Evolutionary conservation across 306 rosid genomes (phyloP).

Genomic region (Phaseolus lunatus): DNA sequence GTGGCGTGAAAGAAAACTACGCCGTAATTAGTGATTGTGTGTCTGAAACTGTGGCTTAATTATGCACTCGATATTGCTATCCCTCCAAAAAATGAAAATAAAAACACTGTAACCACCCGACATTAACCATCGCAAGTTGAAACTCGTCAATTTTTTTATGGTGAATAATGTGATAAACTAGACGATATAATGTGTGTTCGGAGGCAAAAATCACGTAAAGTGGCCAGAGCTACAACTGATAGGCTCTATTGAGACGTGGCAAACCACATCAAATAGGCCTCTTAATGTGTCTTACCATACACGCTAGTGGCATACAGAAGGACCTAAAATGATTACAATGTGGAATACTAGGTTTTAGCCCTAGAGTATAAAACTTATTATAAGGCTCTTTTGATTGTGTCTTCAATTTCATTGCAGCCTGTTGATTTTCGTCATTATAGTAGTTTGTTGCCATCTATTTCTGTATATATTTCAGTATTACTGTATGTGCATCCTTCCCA

Average conservation of each 20-base stretch:
- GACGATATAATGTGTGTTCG: not conserved
- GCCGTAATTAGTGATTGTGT: not conserved
- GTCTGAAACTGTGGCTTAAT: not conserved
- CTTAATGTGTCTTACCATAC: not conserved
- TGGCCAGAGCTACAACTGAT: not conserved
- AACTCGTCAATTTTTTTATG: not conserved
- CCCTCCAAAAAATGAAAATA: not conserved
- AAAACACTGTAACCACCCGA: not conserved
- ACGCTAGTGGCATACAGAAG: not conserved
- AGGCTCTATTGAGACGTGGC: not conserved
- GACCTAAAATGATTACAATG: not conserved
- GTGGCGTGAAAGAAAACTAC: not conserved
- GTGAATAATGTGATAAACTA: not conserved
- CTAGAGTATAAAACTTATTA: not conserved
- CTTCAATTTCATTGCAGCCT: no score
- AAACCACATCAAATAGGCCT: not conserved
- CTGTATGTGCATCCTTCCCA: not conserved
- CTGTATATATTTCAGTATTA: not conserved
- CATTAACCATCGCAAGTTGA: not conserved
- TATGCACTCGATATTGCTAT: not conserved
- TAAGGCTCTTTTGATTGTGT: no score
- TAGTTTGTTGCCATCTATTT: no score
- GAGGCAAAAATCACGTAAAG: not conserved
- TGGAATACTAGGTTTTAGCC: slow-evolving; percentile 7
- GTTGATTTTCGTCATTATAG: no score